Evolutionary conservation across 257 asterid genomes (phyloP).

Genomic region (Jacaranda copaia): DNA sequence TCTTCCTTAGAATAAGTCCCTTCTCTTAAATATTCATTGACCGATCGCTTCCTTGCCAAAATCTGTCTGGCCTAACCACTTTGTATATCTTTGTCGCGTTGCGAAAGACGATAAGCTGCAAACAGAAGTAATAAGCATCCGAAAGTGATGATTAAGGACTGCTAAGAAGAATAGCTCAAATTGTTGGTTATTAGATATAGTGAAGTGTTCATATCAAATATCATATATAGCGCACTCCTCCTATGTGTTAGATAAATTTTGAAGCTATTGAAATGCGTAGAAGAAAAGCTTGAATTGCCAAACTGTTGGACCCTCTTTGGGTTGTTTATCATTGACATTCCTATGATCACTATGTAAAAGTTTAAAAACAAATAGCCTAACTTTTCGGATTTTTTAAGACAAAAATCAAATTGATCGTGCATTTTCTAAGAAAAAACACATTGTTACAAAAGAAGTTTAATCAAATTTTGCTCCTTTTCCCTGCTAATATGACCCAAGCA

Average conservation of each 20-base stretch:
- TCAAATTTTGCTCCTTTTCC: background rate
- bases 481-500: background rate
- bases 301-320: background rate
- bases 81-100: background rate
- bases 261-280: background rate
- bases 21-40: conserved; percentile 9
- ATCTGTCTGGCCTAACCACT: background rate
- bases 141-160: background rate
- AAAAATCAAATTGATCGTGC: background rate
- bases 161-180: background rate
- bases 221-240: background rate
- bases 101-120: background rate
- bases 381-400: background rate
- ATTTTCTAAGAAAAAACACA: background rate
- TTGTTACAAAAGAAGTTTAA: background rate
- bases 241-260: background rate
- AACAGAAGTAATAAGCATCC: background rate
- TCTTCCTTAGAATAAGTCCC: background rate
- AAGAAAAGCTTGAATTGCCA: background rate
- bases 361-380: background rate
- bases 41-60: background rate
- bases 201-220: background rate
- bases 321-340: background rate
- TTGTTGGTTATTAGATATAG: too few species aligned
- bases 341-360: background rate